Evolutionary conservation across 2,329 filamentous ascomycete genomes (phyloP).

Genomic region (Curvularia spicifera): DNA sequence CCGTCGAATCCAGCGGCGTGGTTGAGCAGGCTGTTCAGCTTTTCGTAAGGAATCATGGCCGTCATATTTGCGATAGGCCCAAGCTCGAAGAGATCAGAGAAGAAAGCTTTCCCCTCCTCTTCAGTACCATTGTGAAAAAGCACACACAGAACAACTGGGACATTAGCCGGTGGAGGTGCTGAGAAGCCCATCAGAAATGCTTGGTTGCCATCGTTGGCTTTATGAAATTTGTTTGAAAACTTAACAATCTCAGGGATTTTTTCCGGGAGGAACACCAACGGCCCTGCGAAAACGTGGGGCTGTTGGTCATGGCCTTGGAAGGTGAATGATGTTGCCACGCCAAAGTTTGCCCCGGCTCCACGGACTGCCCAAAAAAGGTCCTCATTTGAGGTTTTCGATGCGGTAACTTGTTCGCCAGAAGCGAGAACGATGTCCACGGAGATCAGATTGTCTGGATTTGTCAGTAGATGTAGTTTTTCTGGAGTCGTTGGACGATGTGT

Average conservation of each 20-base stretch:
- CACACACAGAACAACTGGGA: constrained; percentile 38
- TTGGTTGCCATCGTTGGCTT: constrained; percentile 38
- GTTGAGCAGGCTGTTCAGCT: constrained; percentile 46
- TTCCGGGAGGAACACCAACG: constrained; percentile 45
- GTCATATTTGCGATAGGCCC: constrained; percentile 34
- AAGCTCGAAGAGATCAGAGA: constrained; percentile 37
- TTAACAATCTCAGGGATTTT: constrained; percentile 36
- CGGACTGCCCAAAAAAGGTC: constrained; percentile 52
- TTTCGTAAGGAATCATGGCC: constrained; percentile 40
- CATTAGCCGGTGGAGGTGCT: constrained; percentile 36
- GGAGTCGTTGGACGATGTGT: constrained; percentile 12
- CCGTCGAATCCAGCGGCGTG: constrained; percentile 41
- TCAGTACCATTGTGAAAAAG: constrained; percentile 48
- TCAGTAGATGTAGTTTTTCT: background rate
- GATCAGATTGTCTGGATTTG: constrained; percentile 46
- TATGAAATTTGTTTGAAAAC: constrained; percentile 42
- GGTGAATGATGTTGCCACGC: constrained; percentile 53
- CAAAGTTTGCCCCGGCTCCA: constrained; percentile 48
- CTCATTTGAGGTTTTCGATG: constrained; percentile 31
- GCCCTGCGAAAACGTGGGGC: constrained; percentile 45
- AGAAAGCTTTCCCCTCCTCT: constrained; percentile 36
- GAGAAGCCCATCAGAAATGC: constrained; percentile 37
- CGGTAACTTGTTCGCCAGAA: constrained; percentile 45
- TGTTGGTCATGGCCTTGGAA: constrained; percentile 44
- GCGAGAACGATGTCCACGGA: constrained; percentile 44